Percentiles rank a stretch among this genome's conserved stretches.
These are phyloP conservation scores for Aureobasidium sp. DNA, from an alignment of 2,329 filamentous ascomycete genomes.

Conservation along the genomic window DNA sequence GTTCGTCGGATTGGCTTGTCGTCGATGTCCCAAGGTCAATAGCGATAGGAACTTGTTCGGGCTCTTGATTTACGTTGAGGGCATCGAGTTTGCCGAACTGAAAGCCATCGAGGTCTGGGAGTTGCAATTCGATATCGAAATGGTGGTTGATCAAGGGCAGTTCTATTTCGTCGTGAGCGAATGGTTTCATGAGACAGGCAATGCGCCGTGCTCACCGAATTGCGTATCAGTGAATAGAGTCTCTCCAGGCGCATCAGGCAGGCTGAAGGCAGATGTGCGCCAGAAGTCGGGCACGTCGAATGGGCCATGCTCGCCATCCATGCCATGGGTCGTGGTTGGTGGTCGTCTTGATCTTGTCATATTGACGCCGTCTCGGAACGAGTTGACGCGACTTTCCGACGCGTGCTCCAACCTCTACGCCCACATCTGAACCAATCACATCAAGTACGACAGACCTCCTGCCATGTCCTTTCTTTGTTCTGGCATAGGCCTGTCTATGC, in stretches of 20 bases:
- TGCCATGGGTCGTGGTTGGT: not conserved
- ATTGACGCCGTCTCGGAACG: not conserved
- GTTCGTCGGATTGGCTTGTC: not conserved
- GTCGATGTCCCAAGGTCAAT: not conserved
- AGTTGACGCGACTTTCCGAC: conserved; percentile 1
- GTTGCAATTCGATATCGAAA: conserved; percentile 18
- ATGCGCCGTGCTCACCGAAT: not conserved
- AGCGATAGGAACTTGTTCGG: not conserved
- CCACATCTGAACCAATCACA: not conserved
- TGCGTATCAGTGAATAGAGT: conserved; percentile 14
- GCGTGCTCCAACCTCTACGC: not conserved
- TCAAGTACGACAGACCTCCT: not conserved
- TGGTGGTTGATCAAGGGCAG: conserved; percentile 14
- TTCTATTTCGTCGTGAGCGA: not conserved
- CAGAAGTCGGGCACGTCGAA: conserved; percentile 23
- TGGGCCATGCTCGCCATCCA: conserved; percentile 14
- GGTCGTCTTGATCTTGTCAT: not conserved
- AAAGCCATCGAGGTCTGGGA: conserved; percentile 34
- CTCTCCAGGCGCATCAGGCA: conserved; percentile 1
- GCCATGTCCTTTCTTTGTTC: not conserved
- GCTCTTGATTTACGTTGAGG: conserved; percentile 24
- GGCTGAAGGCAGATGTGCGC: conserved; percentile 14
- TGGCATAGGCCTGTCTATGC: not conserved
- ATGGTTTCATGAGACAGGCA: not conserved
- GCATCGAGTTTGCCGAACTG: conserved; percentile 33